phyloP scores from a whole-genome alignment of 2,329 filamentous ascomycete genomes.

The Metarhizium humberi region DNA sequence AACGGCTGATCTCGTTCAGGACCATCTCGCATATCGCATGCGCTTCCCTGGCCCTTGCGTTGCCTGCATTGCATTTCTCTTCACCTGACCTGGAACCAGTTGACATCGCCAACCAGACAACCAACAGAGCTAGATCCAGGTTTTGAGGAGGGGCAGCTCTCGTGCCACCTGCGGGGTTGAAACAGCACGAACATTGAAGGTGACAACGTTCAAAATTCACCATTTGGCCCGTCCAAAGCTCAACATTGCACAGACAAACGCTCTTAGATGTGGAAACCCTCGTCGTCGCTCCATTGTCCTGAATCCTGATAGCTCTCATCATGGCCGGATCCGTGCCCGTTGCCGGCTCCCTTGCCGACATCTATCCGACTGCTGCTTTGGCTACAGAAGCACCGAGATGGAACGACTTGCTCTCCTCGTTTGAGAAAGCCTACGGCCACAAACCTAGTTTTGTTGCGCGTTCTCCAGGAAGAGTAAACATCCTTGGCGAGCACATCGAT shows the following conservation, averaged over 20 bases:
- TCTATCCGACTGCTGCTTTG: conserved; percentile 71
- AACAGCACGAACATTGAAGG: not conserved
- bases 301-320: not conserved
- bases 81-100: not conserved
- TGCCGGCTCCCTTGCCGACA: conserved; percentile 64
- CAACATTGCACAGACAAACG: too few species aligned
- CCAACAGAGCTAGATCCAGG: not conserved
- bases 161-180: conserved; percentile 1
- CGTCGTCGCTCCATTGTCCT: not conserved
- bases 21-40: not conserved
- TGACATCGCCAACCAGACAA: not conserved
- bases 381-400: conserved; percentile 63
- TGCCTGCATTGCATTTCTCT: not conserved
- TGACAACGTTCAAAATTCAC: not conserved
- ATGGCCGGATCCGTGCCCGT: conserved; percentile 60
- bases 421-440: conserved; percentile 60
- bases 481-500: conserved; percentile 98
- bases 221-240: not conserved
- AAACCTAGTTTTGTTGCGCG: conserved; percentile 74
- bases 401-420: conserved; percentile 61
- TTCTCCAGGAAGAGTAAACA: conserved; percentile 91
- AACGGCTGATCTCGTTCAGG: not conserved
- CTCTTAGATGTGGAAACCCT: not conserved
- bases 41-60: not conserved
- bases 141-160: conserved; percentile 1